phyloP scores from a whole-genome alignment of 495 filamentous ascomycete species.

The Penicillium chermesinum region DNA sequence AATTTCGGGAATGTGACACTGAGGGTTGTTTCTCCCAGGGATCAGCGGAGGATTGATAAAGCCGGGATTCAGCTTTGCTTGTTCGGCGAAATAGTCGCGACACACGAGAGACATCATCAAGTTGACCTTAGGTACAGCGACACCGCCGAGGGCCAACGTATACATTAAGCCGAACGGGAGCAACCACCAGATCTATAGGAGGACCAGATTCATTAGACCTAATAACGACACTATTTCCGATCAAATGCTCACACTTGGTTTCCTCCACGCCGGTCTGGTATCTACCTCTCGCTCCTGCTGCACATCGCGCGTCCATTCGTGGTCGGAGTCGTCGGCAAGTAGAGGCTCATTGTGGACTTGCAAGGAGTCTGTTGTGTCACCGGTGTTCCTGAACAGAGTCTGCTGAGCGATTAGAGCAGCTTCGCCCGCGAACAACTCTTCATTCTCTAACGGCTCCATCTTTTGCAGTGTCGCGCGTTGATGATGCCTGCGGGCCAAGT shows the following conservation, averaged over 20 bases:
- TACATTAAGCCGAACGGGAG: conserved; percentile 70
- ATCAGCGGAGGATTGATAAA: conserved; percentile 60
- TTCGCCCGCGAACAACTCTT: conserved; percentile 21
- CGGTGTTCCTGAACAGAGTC: conserved; percentile 1
- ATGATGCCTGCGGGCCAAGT: background rate
- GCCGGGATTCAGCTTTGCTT: conserved; percentile 46
- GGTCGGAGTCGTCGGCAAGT: conserved; percentile 8
- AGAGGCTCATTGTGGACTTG: conserved; percentile 13
- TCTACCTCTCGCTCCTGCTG: conserved; percentile 4
- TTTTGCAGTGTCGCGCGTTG: background rate
- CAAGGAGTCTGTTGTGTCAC: conserved; percentile 6
- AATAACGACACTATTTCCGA: background rate
- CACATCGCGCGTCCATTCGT: conserved; percentile 6
- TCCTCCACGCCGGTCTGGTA: conserved; percentile 18
- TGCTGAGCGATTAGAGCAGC: conserved; percentile 16
- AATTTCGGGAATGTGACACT: conserved; percentile 69
- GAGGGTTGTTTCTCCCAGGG: conserved; percentile 59
- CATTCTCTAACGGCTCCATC: conserved; percentile 21
- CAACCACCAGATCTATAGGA: conserved; percentile 75
- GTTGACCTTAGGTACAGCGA: conserved; percentile 73
- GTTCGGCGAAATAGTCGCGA: conserved; percentile 66
- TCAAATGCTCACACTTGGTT: conserved; percentile 17
- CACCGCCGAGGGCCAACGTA: conserved; percentile 78
- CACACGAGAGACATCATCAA: conserved; percentile 78
- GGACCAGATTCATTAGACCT: conserved; percentile 2